Base-by-base conservation (phyloP, 2,329 filamentous ascomycete genomes). In the Pezicula rhizophila region DNA sequence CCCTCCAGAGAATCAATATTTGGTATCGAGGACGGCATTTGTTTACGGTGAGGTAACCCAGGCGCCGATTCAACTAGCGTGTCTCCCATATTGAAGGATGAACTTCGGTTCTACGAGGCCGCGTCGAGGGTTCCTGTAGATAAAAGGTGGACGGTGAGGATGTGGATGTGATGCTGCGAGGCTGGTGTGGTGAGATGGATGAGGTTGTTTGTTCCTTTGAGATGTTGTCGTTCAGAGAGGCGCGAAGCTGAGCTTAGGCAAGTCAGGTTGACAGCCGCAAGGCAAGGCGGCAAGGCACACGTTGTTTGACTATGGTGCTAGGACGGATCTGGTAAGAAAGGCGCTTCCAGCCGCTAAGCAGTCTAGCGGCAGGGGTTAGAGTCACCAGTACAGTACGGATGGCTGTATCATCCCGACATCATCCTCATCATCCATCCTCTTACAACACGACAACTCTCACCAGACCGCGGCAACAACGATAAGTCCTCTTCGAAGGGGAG, bases 1-100 rank as follows among this genome's bases (percentile, higher is more conserved):
- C 89, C 90, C 70, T 96, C 92, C 56, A 96, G 83, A 59, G 86
- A 85, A 67, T 96, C 90, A 70, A 96, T 85, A 69, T 88, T 92
- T 37, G 89, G 87, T 71, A 96, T 93, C 63, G 85, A 84, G 54
- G 85, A 87, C 45, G 85, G 82, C 62, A 83, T 78, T 64, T 84
- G 76, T 76, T 89, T 95, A 76, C 87, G 91, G 72, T 90, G 86
- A 68, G 86, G 84, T 66, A 83, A 78, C 69, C 74, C 59, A 77
- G 80, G 77, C 82, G 86, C 68, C 78, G 77, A 90, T 73, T 96
- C 89, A 66, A 96, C 82, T 63, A 86, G 78, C 67, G 89, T 81
- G 76, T 95, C 89, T 70, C 84, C 91, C 92, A 96, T 96, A 61
- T 48, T 67, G 62, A 49, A 42, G 11, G 53, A 57, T 15, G 15